These are phyloP conservation scores for Pythium utonaiense DNA, from an alignment of 352 stramenopile species.

Conservation along the genomic window DNA sequence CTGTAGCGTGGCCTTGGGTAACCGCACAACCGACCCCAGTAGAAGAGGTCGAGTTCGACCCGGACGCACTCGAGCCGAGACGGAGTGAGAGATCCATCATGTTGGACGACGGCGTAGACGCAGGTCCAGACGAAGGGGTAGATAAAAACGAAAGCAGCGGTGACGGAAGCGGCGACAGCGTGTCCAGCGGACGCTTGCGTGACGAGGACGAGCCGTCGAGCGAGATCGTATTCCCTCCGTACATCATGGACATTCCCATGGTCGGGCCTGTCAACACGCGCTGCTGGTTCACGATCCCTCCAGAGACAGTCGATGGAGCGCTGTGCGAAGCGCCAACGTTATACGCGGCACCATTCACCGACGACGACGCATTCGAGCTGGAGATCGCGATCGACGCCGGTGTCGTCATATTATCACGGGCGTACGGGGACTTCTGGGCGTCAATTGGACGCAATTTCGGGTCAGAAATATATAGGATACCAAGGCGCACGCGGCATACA, in stretches of 20 bases:
- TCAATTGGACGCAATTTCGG: neutral
- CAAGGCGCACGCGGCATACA: neutral
- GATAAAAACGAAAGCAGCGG: constrained; percentile 22
- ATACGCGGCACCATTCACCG: neutral
- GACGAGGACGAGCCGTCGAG: constrained; percentile 7
- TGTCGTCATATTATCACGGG: constrained; percentile 4
- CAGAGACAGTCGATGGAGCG: neutral
- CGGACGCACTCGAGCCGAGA: neutral
- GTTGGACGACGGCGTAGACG: neutral
- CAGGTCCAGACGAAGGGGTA: neutral
- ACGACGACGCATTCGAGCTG: neutral
- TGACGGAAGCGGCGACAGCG: constrained; percentile 23
- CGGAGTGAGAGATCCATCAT: constrained; percentile 12
- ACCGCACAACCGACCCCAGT: neutral
- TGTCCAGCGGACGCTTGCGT: constrained; percentile 18
- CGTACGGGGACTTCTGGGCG: constrained; percentile 17
- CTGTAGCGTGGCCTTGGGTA: neutral
- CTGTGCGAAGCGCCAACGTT: neutral
- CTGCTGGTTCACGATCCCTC: neutral
- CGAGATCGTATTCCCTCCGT: constrained; percentile 12
- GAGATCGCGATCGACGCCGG: constrained; percentile 1
- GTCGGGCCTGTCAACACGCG: neutral
- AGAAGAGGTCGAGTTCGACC: neutral
- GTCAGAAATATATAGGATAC: constrained; percentile 3
- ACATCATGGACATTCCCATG: neutral